These are phyloP conservation scores for Kurtzmaniella quercitrusa DNA, from an alignment of 1,139 yeast species.

Conservation along the genomic window DNA sequence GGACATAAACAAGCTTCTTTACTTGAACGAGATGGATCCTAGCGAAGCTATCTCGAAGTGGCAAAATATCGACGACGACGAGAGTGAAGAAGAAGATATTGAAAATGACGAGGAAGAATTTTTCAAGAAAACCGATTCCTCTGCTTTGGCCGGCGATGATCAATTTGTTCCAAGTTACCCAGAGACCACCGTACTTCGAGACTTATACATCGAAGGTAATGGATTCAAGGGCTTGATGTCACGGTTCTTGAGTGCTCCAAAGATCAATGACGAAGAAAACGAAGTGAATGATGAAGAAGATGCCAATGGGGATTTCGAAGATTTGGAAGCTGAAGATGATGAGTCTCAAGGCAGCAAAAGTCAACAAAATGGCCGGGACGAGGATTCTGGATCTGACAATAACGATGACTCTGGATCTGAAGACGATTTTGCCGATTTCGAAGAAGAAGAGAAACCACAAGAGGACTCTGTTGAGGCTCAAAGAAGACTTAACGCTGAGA, in stretches of 20 bases:
- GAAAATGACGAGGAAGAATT: conserved; percentile 52
- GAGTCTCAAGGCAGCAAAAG: conserved; percentile 13
- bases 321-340: conserved; percentile 51
- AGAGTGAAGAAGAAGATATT: conserved; percentile 48
- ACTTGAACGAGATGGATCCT: conserved; percentile 73
- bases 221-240: conserved; percentile 47
- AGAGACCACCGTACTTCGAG: conserved; percentile 44
- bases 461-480: conserved; percentile 59
- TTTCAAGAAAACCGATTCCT: conserved; percentile 48
- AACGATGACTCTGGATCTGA: conserved; percentile 29
- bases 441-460: conserved; percentile 43
- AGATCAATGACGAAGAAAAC: conserved; percentile 35
- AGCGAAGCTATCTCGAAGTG: conserved; percentile 73
- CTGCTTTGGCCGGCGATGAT: conserved; percentile 28
- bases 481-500: conserved; percentile 78
- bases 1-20: conserved; percentile 79
- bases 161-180: conserved; percentile 36
- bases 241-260: conserved; percentile 70
- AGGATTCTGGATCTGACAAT: conserved; percentile 18
- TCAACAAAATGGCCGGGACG: conserved; percentile 5
- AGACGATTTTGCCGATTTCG: conserved; percentile 56
- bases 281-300: conserved; percentile 28
- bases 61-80: conserved; percentile 48
- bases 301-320: conserved; percentile 63
- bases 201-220: conserved; percentile 51